Percentiles rank a stretch among this genome's conserved stretches.
Conservation (phyloP, 2,329 filamentous ascomycete species). For the Neonectria sp. region DNA sequence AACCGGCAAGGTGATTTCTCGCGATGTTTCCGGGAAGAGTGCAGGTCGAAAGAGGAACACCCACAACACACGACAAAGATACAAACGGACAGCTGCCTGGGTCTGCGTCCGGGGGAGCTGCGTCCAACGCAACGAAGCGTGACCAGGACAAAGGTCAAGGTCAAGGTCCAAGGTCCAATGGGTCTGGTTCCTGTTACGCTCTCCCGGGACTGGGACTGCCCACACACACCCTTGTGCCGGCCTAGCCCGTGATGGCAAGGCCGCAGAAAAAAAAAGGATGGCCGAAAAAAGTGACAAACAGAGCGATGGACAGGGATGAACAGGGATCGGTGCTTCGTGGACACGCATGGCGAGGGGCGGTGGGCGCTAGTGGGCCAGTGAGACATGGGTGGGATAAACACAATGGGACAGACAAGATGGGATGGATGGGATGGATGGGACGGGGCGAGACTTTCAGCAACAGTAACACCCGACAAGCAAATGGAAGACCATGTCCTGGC, state of each 20-base stretch:
- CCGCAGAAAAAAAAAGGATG: constrained; percentile 13
- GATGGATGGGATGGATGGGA: not conserved
- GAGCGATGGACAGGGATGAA: constrained; percentile 31
- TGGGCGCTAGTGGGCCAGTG: constrained; percentile 46
- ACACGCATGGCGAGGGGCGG: constrained; percentile 30
- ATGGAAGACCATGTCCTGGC: constrained; percentile 13
- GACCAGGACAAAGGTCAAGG: constrained; percentile 31
- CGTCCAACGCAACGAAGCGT: constrained; percentile 37
- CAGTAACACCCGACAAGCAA: constrained; percentile 30
- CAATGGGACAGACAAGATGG: constrained; percentile 35
- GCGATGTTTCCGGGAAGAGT: constrained; percentile 18
- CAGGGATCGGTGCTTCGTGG: constrained; percentile 41
- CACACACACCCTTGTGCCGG: constrained; percentile 35
- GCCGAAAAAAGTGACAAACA: constrained; percentile 15
- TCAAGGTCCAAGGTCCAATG: constrained; percentile 30
- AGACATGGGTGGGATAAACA: constrained; percentile 46
- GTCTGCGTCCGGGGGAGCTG: constrained; percentile 32
- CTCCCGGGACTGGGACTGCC: constrained; percentile 36
- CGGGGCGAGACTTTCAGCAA: constrained; percentile 15
- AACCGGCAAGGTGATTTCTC: not conserved
- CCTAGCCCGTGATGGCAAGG: constrained; percentile 45
- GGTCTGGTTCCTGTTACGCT: constrained; percentile 37
- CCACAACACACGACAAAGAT: constrained; percentile 24
- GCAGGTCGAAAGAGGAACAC: constrained; percentile 13
- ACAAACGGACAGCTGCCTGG: constrained; percentile 29